phyloP scores from a whole-genome alignment of 176 grass and related monocot genomes.

The Eleusine coracana region DNA sequence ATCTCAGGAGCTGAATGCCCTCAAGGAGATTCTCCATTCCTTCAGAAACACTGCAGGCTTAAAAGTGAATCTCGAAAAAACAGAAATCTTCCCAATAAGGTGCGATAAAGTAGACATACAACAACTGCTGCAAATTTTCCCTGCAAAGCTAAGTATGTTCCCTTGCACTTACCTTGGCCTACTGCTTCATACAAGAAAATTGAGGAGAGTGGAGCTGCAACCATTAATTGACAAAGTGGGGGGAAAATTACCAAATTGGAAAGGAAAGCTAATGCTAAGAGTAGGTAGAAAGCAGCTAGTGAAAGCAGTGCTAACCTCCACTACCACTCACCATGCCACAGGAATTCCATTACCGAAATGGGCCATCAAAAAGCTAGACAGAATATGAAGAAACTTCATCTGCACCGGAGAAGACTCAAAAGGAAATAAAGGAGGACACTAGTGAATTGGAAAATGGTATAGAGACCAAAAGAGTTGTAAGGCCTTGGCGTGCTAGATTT shows the following conservation, averaged over 20 bases:
- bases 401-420: not conserved
- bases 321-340: not conserved
- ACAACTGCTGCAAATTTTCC: too few species aligned
- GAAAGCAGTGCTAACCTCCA: not conserved
- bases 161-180: too few species aligned
- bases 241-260: not conserved
- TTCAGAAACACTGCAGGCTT: too few species aligned
- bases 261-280: not conserved
- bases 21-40: too few species aligned
- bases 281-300: not conserved
- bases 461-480: not conserved
- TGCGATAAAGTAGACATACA: too few species aligned
- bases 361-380: not conserved
- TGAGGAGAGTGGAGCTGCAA: not conserved
- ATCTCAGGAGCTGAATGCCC: too few species aligned
- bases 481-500: not conserved
- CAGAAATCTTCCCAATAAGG: too few species aligned
- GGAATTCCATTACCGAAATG: not conserved
- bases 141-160: too few species aligned
- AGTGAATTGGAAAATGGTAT: not conserved
- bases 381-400: not conserved
- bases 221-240: not conserved
- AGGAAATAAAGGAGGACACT: not conserved
- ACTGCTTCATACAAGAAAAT: too few species aligned
- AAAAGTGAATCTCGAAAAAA: too few species aligned